Evolutionary conservation across 441 rosid species (phyloP), one percentile per base, ranked within the genome.

Genomic region (Pelargonium citronellum): DNA sequence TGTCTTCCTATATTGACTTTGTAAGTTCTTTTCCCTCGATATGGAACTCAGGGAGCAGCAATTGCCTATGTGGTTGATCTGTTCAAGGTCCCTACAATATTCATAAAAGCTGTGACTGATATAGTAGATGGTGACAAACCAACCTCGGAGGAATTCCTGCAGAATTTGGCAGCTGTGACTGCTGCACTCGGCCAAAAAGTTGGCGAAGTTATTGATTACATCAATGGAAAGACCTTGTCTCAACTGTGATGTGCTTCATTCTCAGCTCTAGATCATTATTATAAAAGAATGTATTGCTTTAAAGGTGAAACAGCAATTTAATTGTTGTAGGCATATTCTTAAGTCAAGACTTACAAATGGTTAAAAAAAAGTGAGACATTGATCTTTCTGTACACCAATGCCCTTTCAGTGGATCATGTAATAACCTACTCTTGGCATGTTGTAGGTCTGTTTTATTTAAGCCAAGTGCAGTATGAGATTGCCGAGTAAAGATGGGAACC

Each of bases 11-110:
- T 55, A 19, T 22, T 55, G 22, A 12, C 49, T 37, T 72, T 34
- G 39, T 34, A 34, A n/a, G 22, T 46, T 3, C 30, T 5, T 58
- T 66, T 30, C 20, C 61, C n/a, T 7, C 61, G n/a, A 70, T 19
- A 76, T 73, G 67, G 61, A 53, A 67, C 68, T 39, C 86, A 95
- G 97, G 97, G 97, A 69, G 99, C 98, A 49, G 96, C 97, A 13
- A 80, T 95, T 75, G 97, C 96, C 19, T 95, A 92, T 72, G 98
- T 95, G 34, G 91, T 95, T 7, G 93, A 90, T 55, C 87, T 95
- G 72, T 69, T 89, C 41, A 85, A 95, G 79, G 93, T 95, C 68
- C 99, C 99, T 69, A 84, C 83, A 30, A 73, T 95, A 70, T 95
- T 83, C 72, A 75, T 95, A 61, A 90, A 92, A 83, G 98, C 96